Conservation (phyloP, 352 stramenopile species). For the Poterioochromonas sp. region DNA sequence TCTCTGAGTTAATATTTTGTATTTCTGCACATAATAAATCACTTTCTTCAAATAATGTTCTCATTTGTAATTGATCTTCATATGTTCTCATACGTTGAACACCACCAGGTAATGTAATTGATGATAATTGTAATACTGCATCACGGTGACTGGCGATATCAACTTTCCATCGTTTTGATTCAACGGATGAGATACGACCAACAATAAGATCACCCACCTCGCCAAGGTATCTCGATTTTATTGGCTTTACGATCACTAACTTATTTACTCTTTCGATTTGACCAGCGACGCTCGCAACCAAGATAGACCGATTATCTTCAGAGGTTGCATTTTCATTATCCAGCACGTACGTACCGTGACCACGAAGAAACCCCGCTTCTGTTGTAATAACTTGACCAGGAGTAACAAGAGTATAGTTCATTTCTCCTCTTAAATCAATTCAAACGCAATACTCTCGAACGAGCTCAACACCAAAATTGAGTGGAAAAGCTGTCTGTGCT, state of each 20-base stretch:
- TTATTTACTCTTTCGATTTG: conserved; percentile 88
- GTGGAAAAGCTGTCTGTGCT: no score
- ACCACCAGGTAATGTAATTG: conserved; percentile 85
- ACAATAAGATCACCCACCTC: conserved; percentile 94
- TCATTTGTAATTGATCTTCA: conserved; percentile 93
- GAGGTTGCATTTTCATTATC: conserved; percentile 44
- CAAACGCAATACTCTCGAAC: no score
- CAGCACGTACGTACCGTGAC: conserved; percentile 64
- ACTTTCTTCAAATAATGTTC: conserved; percentile 82
- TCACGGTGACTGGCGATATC: conserved; percentile 72
- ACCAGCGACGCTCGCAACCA: conserved; percentile 68
- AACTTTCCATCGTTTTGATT: conserved; percentile 86
- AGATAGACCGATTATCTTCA: conserved; percentile 34
- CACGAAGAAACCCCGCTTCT: conserved; percentile 47
- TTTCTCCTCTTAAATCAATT: background rate
- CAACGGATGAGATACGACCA: conserved; percentile 82
- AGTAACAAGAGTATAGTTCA: background rate
- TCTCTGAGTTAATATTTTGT: conserved; percentile 53
- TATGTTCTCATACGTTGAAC: conserved; percentile 88
- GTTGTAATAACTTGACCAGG: conserved; percentile 13
- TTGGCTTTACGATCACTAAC: conserved; percentile 77
- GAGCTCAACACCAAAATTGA: no score
- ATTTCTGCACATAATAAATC: conserved; percentile 79
- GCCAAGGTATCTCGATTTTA: conserved; percentile 69
- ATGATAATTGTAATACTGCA: conserved; percentile 76